These are phyloP conservation scores for Aureobasidium sp. DNA, from an alignment of 2,329 filamentous ascomycete species.

Conservation along the genomic window DNA sequence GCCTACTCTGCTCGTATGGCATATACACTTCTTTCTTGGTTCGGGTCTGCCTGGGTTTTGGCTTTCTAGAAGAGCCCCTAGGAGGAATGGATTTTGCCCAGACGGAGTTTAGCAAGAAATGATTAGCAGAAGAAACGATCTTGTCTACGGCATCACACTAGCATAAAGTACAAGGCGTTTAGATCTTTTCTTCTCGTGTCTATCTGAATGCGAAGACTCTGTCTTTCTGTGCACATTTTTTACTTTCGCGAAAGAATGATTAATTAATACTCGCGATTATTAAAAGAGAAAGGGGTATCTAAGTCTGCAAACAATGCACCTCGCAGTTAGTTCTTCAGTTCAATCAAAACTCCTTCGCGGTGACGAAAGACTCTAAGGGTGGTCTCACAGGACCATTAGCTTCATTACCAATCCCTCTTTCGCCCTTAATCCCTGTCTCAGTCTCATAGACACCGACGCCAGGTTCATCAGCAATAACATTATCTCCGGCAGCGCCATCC, in stretches of 20 bases:
- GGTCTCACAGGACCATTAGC: conserved; percentile 28
- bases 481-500: not conserved
- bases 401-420: conserved; percentile 5
- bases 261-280: not conserved
- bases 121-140: no score
- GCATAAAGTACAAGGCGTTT: not conserved
- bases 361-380: conserved; percentile 49
- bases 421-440: not conserved
- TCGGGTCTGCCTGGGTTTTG: no score
- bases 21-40: not conserved
- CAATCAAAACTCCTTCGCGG: conserved; percentile 35
- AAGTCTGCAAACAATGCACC: not conserved
- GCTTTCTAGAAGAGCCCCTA: no score
- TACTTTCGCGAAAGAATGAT: no score
- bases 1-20: no score
- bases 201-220: not conserved
- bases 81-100: no score
- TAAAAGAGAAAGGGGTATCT: not conserved
- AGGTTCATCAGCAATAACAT: not conserved
- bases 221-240: no score
- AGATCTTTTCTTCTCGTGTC: not conserved
- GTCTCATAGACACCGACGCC: not conserved
- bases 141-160: no score
- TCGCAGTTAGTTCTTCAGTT: not conserved
- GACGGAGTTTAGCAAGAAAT: no score